Evolutionary conservation across 2,329 filamentous ascomycete genomes (phyloP).

Genomic region (Dactylonectria macrodidyma): DNA sequence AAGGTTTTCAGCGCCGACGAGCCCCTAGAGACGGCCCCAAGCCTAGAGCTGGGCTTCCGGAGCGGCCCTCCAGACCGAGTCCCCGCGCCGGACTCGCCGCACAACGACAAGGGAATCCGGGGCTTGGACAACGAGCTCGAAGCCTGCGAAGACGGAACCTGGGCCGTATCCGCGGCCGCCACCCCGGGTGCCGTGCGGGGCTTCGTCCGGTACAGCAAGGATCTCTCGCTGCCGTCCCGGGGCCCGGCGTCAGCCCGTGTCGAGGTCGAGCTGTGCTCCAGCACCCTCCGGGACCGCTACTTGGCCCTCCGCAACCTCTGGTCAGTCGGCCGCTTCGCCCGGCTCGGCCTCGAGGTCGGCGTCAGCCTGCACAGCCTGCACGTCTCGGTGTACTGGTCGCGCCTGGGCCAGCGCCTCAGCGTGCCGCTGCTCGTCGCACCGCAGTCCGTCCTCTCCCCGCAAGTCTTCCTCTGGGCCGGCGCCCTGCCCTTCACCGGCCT

Average conservation of each 20-base stretch:
- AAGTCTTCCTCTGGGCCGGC: constrained; percentile 56
- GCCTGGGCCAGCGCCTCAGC: constrained; percentile 60
- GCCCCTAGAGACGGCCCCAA: constrained; percentile 52
- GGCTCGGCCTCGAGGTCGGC: constrained; percentile 61
- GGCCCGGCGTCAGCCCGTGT: constrained; percentile 50
- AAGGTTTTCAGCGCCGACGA: constrained; percentile 50
- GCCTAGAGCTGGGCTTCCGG: constrained; percentile 59
- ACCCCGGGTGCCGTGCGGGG: constrained; percentile 48
- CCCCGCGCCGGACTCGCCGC: constrained; percentile 30
- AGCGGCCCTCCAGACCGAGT: constrained; percentile 40
- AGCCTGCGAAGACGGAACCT: constrained; percentile 53
- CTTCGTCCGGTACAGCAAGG: constrained; percentile 52
- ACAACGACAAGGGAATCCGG: constrained; percentile 53
- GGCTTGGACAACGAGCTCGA: constrained; percentile 52
- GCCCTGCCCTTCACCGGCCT: constrained; percentile 59
- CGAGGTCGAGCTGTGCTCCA: constrained; percentile 60
- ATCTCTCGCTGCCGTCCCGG: constrained; percentile 51
- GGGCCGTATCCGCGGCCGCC: constrained; percentile 58
- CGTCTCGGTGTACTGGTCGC: constrained; percentile 64
- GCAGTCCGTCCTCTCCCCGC: constrained; percentile 43
- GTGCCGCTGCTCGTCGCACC: constrained; percentile 60
- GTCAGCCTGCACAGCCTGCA: constrained; percentile 59
- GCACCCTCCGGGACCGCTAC: constrained; percentile 54
- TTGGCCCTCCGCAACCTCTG: constrained; percentile 62
- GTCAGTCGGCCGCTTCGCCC: constrained; percentile 58